Base-by-base conservation (phyloP, 2,329 filamentous ascomycete species). In the Fusarium armeniacum region DNA sequence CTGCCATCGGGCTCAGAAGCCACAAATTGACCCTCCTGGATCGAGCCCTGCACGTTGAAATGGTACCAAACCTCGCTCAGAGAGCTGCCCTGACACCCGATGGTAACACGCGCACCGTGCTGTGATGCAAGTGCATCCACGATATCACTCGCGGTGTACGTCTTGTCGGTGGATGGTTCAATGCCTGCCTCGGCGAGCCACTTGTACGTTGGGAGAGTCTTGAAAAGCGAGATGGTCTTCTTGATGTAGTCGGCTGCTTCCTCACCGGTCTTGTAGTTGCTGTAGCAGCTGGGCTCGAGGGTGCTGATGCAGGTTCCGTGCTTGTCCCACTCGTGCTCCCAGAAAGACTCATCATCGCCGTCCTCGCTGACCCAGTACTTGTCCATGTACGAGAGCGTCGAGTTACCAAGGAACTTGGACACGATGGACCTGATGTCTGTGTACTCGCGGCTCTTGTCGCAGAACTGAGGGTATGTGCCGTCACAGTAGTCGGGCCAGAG, bases 261-360 rank as follows among this genome's bases (percentile, higher is more conserved):
- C 64, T 91, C 83, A 13, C 87, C 87, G 0, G 86, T 80, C 55
- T 84, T 78, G 76, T 92, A 91, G 70, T 82, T 75, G 4, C 80
- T 79, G 80, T 93, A 94, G 82, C 91, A 94, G 20, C 80, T 78
- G 0, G 91, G 86, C 46, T 90, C 83, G 3, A 93, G 83, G 0
- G 91, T 94, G 73, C 84, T 89, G 69, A 93, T 88, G 78, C 91
- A 93, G n/a, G 84, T 86, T 58, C 91, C 92, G 76, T 94, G 91
- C 77, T 92, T 93, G 69, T 83, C 82, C 88, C 89, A 93, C 78
- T 93, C 91, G 77, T 93, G 91, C 76, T 91, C 83, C 91, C 91
- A 94, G 65, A 94, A 86, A 12, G 81, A 81, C 71, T 90, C 86
- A 67, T 91, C 86, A 32, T 89, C 79, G 56, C 90, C 90, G 52